These are phyloP conservation scores for Edaphochlamys debaryana DNA, from an alignment of 139 green algal genomes.

Conservation along the genomic window DNA sequence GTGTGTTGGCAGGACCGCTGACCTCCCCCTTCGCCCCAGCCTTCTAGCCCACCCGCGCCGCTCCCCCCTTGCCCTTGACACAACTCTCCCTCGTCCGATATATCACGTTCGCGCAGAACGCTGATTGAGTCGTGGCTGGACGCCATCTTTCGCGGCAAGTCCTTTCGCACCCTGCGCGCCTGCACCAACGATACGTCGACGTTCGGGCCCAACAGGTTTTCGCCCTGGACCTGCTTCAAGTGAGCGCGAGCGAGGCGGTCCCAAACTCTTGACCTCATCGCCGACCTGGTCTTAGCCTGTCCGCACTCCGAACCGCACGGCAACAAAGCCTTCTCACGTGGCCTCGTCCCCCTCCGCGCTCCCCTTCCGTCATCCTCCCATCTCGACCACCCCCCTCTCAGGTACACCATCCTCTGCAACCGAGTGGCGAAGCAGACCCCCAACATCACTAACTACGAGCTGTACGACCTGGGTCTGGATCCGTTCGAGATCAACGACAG, in stretches of 20 bases:
- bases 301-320: too few species aligned
- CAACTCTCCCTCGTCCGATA: background rate
- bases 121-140: conserved; percentile 25
- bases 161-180: background rate
- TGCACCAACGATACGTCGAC: background rate
- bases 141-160: conserved; percentile 12
- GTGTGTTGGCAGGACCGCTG: background rate
- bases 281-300: background rate
- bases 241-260: background rate
- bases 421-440: background rate
- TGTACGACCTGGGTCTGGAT: conserved; percentile 13
- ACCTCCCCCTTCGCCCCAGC: too few species aligned
- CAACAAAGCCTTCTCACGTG: too few species aligned
- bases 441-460: background rate
- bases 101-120: background rate
- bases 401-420: conserved; percentile 28
- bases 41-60: too few species aligned
- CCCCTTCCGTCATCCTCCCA: too few species aligned
- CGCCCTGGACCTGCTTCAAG: conserved; percentile 14
- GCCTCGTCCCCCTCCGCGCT: too few species aligned
- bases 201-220: background rate
- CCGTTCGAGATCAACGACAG: conserved; percentile 11
- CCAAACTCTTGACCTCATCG: background rate
- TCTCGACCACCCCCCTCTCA: background rate
- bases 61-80: background rate